Evolutionary conservation across 352 stramenopile species (phyloP), one percentile per base, ranked within the genome.

Genomic region (Aphanomyces euteiches): DNA sequence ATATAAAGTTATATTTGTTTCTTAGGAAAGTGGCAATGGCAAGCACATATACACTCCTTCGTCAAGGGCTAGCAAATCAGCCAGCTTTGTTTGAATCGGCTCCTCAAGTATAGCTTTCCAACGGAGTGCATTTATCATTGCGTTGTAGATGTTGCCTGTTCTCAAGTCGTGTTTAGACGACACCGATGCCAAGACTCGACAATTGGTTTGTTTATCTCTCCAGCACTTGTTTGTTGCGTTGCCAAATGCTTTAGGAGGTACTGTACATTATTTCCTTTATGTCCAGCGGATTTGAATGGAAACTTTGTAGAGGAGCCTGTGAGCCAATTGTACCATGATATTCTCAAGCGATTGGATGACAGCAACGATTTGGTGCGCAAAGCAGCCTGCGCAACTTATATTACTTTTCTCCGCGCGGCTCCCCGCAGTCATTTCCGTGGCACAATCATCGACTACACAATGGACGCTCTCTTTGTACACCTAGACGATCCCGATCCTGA

Each of bases 301-400:
- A 28, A 28, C 28, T 2, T 28, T 28, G 21, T 68, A 93, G 88
- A 95, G 79, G 90, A 97, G 67, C 88, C 90, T 13, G 89, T 97
- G 54, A 83, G 94, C 74, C 85, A 96, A 38, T 78, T 97, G 7
- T 97, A 97, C 72, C 82, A 91, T 7, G 91, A 97, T 39, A 92
- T 97, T 59, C 77, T 97, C 56, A 97, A 97, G 78, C 89, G 90
- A 3, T 78, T 97, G 19, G 91, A 97, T 64, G 91, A 97, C 75
- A 95, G 88, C 72, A 96, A 93, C 69, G 90, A 97, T 67, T 86
- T 81, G 19, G 91, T 97, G 58, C 88, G 91, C 58, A 90, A 88
- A 65, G 82, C 86, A 7, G 88, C 88, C 5, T 97, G 91, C 72
- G 80, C 90, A 54, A 96, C 90, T 21, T 93, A 96, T 72, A 82